Conservation (phyloP, 192 early-diverging fungal species). For the Dissophora globulifera region DNA sequence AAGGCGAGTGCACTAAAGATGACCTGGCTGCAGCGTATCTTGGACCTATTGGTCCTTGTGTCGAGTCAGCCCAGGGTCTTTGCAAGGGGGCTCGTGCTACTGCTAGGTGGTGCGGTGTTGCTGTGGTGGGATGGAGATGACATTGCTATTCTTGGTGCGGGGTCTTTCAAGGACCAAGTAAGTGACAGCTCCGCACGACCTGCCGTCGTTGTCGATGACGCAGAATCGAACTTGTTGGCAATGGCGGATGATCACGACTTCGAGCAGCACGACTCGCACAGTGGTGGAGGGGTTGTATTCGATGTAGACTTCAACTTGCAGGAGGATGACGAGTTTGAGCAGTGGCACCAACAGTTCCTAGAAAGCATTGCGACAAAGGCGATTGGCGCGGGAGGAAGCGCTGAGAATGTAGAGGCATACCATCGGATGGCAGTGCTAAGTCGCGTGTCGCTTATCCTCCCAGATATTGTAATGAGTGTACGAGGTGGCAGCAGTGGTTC, state of each 20-base stretch:
- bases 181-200: neutral
- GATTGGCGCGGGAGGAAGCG: neutral
- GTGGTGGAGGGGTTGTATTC: neutral
- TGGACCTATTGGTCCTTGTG: conserved; percentile 63
- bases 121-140: conserved; percentile 50
- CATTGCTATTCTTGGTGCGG: neutral
- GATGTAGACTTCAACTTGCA: conserved; percentile 29
- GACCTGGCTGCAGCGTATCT: conserved; percentile 58
- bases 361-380: conserved; percentile 15
- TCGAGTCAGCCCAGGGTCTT: conserved; percentile 18
- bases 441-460: conserved; percentile 21
- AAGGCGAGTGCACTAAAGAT: conserved; percentile 23
- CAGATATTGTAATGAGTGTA: conserved; percentile 25
- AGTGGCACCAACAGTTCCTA: conserved; percentile 39
- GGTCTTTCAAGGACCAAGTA: neutral
- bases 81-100: conserved; percentile 17
- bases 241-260: conserved; percentile 38
- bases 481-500: conserved; percentile 7
- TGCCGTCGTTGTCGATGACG: no score
- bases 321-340: conserved; percentile 39
- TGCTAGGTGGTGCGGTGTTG: conserved; percentile 43
- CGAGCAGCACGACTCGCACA: neutral
- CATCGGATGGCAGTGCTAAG: conserved; percentile 10
- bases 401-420: neutral
- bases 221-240: conserved; percentile 18